Conservation (phyloP, 2,329 filamentous ascomycete genomes). For the Exserohilum rostratum region DNA sequence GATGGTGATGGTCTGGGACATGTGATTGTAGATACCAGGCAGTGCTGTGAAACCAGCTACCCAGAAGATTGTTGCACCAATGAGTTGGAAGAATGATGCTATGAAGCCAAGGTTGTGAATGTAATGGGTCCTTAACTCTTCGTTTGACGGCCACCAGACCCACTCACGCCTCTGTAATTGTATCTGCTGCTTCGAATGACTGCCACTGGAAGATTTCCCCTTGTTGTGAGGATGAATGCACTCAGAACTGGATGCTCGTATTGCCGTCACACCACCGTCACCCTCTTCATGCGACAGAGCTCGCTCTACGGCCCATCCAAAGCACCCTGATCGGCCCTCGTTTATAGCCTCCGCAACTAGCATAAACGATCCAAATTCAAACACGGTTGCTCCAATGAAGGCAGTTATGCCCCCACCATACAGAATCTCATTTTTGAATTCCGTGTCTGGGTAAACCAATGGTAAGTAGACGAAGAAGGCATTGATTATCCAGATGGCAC, state of each 20-base stretch:
- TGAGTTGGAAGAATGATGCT: constrained; percentile 62
- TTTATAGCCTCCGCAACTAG: constrained; percentile 73
- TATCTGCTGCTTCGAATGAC: background rate
- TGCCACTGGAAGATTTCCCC: constrained; percentile 36
- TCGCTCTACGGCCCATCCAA: constrained; percentile 70
- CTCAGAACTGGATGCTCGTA: constrained; percentile 20
- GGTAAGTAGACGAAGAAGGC: constrained; percentile 70
- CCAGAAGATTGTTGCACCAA: constrained; percentile 69
- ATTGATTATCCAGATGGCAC: constrained; percentile 57
- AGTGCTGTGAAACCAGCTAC: constrained; percentile 66
- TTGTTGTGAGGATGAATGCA: constrained; percentile 50
- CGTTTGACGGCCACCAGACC: constrained; percentile 65
- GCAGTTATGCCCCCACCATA: constrained; percentile 66
- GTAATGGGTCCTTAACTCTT: constrained; percentile 66
- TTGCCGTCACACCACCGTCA: constrained; percentile 3
- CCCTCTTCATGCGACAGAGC: constrained; percentile 46
- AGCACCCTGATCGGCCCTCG: constrained; percentile 67
- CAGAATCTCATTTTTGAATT: constrained; percentile 61
- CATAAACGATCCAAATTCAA: constrained; percentile 67
- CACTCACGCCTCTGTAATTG: constrained; percentile 47
- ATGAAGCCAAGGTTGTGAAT: constrained; percentile 67
- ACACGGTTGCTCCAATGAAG: constrained; percentile 71
- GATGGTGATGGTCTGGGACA: constrained; percentile 57
- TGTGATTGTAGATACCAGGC: constrained; percentile 60
- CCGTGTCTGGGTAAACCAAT: constrained; percentile 57